phyloP scores from a whole-genome alignment of 192 early-diverging fungal species.

The Spizellomyces punctatus region DNA sequence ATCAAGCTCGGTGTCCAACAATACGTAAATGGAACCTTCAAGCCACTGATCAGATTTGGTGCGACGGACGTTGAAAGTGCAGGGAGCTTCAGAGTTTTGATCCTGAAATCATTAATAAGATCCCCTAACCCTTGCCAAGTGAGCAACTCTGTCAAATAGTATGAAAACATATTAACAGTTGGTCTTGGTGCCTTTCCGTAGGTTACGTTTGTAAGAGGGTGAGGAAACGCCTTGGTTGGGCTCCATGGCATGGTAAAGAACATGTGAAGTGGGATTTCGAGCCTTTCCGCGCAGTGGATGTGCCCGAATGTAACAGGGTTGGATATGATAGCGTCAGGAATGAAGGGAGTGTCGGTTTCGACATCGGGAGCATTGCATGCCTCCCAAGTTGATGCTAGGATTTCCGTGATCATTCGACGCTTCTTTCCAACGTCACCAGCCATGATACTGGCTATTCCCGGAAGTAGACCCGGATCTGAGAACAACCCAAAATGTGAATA shows the following conservation, averaged over 20 bases:
- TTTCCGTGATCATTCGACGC: slow-evolving; percentile 64
- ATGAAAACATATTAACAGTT: slow-evolving; percentile 67
- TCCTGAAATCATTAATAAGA: slow-evolving; percentile 62
- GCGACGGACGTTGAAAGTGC: neutral
- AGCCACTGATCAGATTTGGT: neutral
- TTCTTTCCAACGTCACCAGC: slow-evolving; percentile 60
- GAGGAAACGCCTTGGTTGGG: slow-evolving; percentile 71
- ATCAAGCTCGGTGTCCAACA: slow-evolving; percentile 45
- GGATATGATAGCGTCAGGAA: slow-evolving; percentile 69
- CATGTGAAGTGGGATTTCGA: slow-evolving; percentile 65
- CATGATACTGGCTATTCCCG: slow-evolving; percentile 48
- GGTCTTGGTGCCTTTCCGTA: slow-evolving; percentile 38
- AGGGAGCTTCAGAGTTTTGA: slow-evolving; percentile 30
- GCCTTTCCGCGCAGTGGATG: slow-evolving; percentile 68
- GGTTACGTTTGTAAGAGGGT: slow-evolving; percentile 66
- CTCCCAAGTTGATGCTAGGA: slow-evolving; percentile 56
- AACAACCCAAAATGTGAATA: neutral
- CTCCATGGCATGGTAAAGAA: slow-evolving; percentile 80
- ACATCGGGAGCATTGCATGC: slow-evolving; percentile 51
- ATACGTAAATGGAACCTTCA: slow-evolving; percentile 46
- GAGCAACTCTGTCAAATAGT: slow-evolving; percentile 69
- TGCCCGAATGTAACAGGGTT: slow-evolving; percentile 69
- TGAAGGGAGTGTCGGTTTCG: slow-evolving; percentile 1
- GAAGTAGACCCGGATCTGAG: slow-evolving; percentile 3
- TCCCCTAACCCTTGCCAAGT: slow-evolving; percentile 64